Base-by-base conservation (phyloP, 176 grass and related monocot genomes). In the Saccharum spontaneum region DNA sequence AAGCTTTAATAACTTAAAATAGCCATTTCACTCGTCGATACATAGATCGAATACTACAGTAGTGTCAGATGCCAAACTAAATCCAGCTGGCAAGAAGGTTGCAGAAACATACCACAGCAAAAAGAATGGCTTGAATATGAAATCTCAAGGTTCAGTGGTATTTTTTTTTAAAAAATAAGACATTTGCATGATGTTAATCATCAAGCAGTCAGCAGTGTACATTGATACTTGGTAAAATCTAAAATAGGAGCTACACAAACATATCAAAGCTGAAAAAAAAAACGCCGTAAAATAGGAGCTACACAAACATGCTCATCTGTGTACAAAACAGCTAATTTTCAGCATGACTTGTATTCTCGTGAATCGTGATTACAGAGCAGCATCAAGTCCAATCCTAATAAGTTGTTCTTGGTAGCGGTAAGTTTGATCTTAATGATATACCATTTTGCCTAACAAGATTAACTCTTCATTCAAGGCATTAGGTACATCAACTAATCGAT, bases 151-250 rank as follows among this genome's bases (percentile, higher is more conserved):
- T 6, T 36, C 28, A 40, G 2, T 14, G 31, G 22, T 13, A n/a
- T 49, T 33, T 49, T 23, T 49, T 50, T 38, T 5, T 37, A 9
- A 81, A 54, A 57, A 59, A 26, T 30, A 82, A 61, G 14, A 18
- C 13, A 0, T 71, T 71, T 1, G 16, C 36, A 54, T 28, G 39
- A 40, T 40, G 31, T 40, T 38, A 40, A 55, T 24, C 45, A 55
- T 38, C 13, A 1, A 72, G 9, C 33, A 3, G 1, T 12, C 8
- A 73, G 1, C 48, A 5, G 0, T 12, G 54, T 39, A 30, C 67
- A 79, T 68, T 49, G 54, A 71, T 74, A 78, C 1, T 59, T 60
- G 63, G 52, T 57, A 78, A 12, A 22, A 72, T 24, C 10, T 78
- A 17, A 79, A 59, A 57, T 54, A 20, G 3, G 17, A 83, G 38